Conservation (phyloP, 129 eudicot species). For the Helianthus annuus region DNA sequence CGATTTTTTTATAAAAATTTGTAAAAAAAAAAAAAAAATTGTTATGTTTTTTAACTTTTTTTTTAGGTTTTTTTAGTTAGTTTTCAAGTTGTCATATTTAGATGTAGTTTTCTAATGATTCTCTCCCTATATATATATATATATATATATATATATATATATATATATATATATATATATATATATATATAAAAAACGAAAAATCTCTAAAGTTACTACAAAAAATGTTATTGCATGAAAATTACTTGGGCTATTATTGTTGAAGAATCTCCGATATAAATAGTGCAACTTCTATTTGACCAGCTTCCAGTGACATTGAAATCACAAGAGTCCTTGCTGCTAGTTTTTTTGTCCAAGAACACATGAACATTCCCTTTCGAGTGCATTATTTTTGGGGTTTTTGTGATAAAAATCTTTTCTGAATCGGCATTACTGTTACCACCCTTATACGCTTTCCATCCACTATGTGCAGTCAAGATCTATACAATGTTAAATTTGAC, state of each 20-base stretch:
- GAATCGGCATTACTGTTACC: background rate
- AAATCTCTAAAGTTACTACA: too few relatives aligned
- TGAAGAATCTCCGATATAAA: background rate
- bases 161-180: too few relatives aligned
- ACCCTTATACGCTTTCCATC: slow-evolving; percentile 3
- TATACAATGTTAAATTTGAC: background rate
- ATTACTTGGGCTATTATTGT: background rate
- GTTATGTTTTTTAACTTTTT: too few relatives aligned
- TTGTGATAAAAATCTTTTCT: background rate
- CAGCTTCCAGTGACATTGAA: slow-evolving; percentile 1
- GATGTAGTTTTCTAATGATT: too few relatives aligned
- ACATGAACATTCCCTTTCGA: background rate
- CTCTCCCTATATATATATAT: too few relatives aligned
- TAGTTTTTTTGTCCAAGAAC: slow-evolving; percentile 1
- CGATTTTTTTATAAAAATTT: too few relatives aligned
- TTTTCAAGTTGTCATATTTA: too few relatives aligned
- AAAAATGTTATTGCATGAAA: too few relatives aligned
- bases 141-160: too few relatives aligned
- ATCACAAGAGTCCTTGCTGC: background rate
- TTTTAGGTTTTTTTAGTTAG: too few relatives aligned
- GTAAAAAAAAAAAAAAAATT: too few relatives aligned
- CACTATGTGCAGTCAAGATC: background rate
- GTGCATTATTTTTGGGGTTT: background rate
- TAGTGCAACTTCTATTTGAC: background rate
- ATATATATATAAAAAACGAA: too few relatives aligned